Conservation (phyloP, 495 filamentous ascomycete genomes). For the Tuber indicum region DNA sequence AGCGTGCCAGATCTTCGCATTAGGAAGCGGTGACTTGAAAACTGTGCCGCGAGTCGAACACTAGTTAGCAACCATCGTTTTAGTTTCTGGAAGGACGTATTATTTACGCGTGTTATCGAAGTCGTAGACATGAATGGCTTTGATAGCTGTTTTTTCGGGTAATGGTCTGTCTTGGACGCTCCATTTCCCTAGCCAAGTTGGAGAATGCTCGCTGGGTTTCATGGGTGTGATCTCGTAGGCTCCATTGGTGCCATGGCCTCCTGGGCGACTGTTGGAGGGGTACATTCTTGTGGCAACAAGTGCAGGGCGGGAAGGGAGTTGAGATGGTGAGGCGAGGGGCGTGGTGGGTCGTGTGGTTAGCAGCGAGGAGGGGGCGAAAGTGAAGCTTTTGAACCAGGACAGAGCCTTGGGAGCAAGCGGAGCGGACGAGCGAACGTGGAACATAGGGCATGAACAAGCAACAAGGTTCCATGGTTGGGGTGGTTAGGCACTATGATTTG, state of each 20-base stretch:
- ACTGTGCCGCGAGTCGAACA: slow-evolving; percentile 49
- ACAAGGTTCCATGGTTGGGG: neutral
- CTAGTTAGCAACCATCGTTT: slow-evolving; percentile 15
- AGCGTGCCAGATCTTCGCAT: slow-evolving; percentile 77
- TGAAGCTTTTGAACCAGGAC: neutral
- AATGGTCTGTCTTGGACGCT: slow-evolving; percentile 11
- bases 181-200: slow-evolving; percentile 23
- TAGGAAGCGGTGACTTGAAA: slow-evolving; percentile 83
- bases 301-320: neutral
- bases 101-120: slow-evolving; percentile 90
- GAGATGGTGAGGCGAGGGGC: neutral
- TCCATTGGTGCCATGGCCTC: slow-evolving; percentile 16
- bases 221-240: slow-evolving; percentile 18
- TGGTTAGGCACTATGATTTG: neutral
- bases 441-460: neutral
- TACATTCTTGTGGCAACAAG: slow-evolving; percentile 4
- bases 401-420: neutral
- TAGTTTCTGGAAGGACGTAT: neutral
- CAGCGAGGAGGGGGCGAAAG: neutral
- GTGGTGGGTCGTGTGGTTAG: neutral
- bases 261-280: slow-evolving; percentile 7
- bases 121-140: slow-evolving; percentile 86
- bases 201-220: slow-evolving; percentile 19
- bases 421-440: neutral
- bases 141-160: slow-evolving; percentile 48